Evolutionary conservation across 768 basidiomycete species (phyloP).

Genomic region (Kwoniella dendrophila): DNA sequence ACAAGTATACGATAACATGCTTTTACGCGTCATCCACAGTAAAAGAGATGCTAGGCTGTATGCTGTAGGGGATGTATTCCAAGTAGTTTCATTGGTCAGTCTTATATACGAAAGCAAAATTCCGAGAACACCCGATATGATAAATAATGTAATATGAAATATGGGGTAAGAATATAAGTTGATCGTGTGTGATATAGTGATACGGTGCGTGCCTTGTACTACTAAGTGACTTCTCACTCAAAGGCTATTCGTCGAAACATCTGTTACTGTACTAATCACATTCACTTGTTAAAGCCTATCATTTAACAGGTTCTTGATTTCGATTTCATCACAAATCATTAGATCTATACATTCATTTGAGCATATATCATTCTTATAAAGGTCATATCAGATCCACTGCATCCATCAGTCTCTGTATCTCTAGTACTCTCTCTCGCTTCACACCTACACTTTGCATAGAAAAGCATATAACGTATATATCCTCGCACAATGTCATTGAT

Average conservation of each 20-base stretch:
- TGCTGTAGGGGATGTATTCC: too few species aligned
- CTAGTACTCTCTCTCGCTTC: background rate
- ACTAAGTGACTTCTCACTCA: background rate
- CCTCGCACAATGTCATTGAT: slow-evolving; percentile 18
- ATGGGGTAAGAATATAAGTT: background rate
- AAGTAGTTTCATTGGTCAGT: background rate
- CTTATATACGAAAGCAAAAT: background rate
- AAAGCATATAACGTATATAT: background rate
- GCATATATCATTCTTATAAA: background rate
- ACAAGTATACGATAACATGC: too few species aligned
- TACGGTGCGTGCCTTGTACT: too few species aligned
- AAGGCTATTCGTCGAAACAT: background rate
- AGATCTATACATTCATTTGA: background rate
- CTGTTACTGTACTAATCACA: background rate
- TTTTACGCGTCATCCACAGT: too few species aligned
- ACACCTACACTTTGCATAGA: background rate
- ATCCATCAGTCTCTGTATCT: slow-evolving; percentile 8
- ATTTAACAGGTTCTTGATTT: background rate
- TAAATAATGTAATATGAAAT: background rate
- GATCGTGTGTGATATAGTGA: too few species aligned
- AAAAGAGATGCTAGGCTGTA: too few species aligned
- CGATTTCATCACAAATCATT: slow-evolving; percentile 5
- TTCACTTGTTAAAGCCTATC: slow-evolving; percentile 7
- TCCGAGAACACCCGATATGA: background rate
- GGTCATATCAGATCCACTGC: background rate